Evolutionary conservation across 2,329 filamentous ascomycete species (phyloP).

Genomic region (Pleoardoris graminearum): DNA sequence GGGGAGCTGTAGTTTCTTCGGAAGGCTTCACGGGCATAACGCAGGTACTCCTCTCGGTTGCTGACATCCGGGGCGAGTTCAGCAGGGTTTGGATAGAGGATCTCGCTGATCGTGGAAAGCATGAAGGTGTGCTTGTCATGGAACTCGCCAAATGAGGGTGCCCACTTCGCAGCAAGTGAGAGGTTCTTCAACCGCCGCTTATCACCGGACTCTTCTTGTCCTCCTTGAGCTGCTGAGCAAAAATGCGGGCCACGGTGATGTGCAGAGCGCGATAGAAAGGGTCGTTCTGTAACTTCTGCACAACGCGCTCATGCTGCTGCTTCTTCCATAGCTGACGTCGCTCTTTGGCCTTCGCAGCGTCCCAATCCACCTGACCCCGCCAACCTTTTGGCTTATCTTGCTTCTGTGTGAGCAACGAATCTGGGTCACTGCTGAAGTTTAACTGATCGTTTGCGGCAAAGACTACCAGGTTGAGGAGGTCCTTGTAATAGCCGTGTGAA

Average conservation of each 20-base stretch:
- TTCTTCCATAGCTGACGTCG: slow-evolving; percentile 39
- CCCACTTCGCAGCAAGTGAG: slow-evolving; percentile 65
- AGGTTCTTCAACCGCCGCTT: slow-evolving; percentile 48
- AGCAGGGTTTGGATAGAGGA: slow-evolving; percentile 50
- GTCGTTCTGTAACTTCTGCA: slow-evolving; percentile 50
- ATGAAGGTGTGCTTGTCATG: slow-evolving; percentile 64
- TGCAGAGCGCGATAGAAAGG: slow-evolving; percentile 58
- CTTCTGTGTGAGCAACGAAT: slow-evolving; percentile 47
- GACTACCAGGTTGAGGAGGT: slow-evolving; percentile 61
- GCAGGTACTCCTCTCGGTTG: slow-evolving; percentile 57
- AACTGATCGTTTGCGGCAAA: slow-evolving; percentile 57
- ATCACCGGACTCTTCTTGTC: slow-evolving; percentile 52
- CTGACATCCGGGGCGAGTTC: slow-evolving; percentile 37
- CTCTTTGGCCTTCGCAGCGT: slow-evolving; percentile 26
- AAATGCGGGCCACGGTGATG: slow-evolving; percentile 58
- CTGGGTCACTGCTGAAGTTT: slow-evolving; percentile 46
- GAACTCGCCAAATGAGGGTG: slow-evolving; percentile 58
- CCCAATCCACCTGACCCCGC: slow-evolving; percentile 26
- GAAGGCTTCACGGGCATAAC: slow-evolving; percentile 58
- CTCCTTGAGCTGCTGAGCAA: slow-evolving; percentile 57
- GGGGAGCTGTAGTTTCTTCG: slow-evolving; percentile 54
- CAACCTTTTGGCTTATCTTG: slow-evolving; percentile 22
- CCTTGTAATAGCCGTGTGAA: slow-evolving; percentile 66
- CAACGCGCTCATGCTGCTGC: slow-evolving; percentile 48
- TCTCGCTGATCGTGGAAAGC: slow-evolving; percentile 61